A percentile compares a stretch with the other conserved stretches of the same genome.
phyloP scores from a whole-genome alignment of 1,284 basidiomycete genomes.

The Retiboletus fuscus region DNA sequence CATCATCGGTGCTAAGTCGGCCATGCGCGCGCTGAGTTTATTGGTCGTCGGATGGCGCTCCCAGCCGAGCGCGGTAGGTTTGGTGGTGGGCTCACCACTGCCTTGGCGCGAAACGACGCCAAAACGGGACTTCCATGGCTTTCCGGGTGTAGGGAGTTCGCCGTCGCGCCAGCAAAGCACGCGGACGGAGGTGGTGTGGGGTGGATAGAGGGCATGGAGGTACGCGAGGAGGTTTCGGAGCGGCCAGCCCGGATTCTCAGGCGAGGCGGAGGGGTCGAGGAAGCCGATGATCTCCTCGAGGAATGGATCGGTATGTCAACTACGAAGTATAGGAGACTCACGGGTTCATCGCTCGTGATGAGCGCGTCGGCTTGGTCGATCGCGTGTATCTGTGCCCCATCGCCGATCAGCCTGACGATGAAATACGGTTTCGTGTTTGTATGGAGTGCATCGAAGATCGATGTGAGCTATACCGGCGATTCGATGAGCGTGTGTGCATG shows the following conservation, averaged over 20 bases:
- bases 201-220: too few species aligned
- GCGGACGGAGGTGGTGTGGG: too few species aligned
- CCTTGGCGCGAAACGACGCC: conserved; percentile 59
- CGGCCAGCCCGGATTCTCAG: too few species aligned
- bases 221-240: too few species aligned
- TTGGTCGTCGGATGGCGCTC: conserved; percentile 86
- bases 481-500: background rate
- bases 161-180: too few species aligned
- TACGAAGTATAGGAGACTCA: conserved; percentile 21
- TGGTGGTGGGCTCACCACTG: conserved; percentile 37
- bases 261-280: conserved; percentile 87
- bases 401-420: conserved; percentile 54
- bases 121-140: conserved; percentile 71
- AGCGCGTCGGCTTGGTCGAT: conserved; percentile 70
- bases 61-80: conserved; percentile 89
- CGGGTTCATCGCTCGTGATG: too few species aligned
- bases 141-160: conserved; percentile 67
- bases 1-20: conserved; percentile 96
- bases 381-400: conserved; percentile 57
- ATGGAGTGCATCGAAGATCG: too few species aligned
- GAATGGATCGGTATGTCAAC: background rate
- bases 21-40: conserved; percentile 89
- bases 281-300: conserved; percentile 74
- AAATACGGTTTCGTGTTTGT: too few species aligned
- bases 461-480: background rate